phyloP scores from a whole-genome alignment of 1,139 yeast genomes.

The Saccharomyces pastorianus region DNA sequence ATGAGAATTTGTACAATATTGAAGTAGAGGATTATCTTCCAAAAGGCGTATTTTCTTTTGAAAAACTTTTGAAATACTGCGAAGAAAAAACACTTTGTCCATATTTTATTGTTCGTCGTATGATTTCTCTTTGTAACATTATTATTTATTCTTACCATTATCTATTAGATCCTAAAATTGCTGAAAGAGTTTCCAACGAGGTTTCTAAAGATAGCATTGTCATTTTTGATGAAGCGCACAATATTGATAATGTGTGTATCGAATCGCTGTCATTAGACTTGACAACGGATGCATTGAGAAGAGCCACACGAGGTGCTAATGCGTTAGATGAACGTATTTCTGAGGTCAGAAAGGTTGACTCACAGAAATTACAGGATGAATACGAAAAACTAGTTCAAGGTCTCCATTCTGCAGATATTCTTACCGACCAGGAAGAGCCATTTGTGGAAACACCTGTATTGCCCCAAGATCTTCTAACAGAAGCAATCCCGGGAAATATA shows the following conservation, averaged over 20 bases:
- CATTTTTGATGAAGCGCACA: constrained; percentile 97
- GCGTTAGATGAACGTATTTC: constrained; percentile 68
- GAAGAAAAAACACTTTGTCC: constrained; percentile 81
- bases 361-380: constrained; percentile 77
- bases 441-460: constrained; percentile 84
- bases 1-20: constrained; percentile 75
- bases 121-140: constrained; percentile 92
- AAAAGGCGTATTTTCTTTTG: constrained; percentile 90
- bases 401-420: constrained; percentile 36
- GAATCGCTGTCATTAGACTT: constrained; percentile 85
- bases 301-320: constrained; percentile 75
- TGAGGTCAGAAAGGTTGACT: constrained; percentile 73
- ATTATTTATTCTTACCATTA: constrained; percentile 95
- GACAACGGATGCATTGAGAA: constrained; percentile 74
- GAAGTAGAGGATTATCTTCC: constrained; percentile 89
- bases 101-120: constrained; percentile 92
- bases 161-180: constrained; percentile 90
- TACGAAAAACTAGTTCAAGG: constrained; percentile 90
- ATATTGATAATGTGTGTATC: constrained; percentile 95
- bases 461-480: constrained; percentile 76
- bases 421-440: constrained; percentile 49
- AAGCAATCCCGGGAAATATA: constrained; percentile 95
- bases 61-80: constrained; percentile 68
- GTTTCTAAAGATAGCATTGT: constrained; percentile 87
- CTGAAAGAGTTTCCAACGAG: constrained; percentile 89